phyloP scores from a whole-genome alignment of 2,329 filamentous ascomycete species.

The Pestalotiopsis sp. region DNA sequence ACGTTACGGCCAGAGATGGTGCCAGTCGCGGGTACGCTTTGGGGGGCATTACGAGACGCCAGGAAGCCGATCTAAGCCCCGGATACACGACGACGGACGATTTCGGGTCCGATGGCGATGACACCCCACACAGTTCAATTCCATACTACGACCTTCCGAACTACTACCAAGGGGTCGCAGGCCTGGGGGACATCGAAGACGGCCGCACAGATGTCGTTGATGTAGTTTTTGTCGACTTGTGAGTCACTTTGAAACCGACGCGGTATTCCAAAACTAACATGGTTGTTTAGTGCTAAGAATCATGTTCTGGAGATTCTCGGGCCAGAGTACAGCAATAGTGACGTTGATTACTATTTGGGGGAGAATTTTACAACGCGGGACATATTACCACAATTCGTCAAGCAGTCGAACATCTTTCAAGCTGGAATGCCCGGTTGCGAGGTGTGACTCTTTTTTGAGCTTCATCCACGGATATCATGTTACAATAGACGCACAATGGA shows the following conservation, averaged over 20 bases:
- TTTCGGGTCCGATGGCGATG: constrained; percentile 55
- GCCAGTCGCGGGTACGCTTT: constrained; percentile 20
- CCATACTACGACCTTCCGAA: constrained; percentile 44
- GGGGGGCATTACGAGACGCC: constrained; percentile 42
- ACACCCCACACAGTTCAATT: constrained; percentile 49
- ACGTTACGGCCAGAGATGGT: not conserved
- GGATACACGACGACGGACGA: constrained; percentile 56
- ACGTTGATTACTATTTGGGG: constrained; percentile 35
- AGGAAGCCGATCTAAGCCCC: constrained; percentile 39
- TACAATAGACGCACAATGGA: too few relatives aligned
- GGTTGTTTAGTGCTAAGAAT: constrained; percentile 29
- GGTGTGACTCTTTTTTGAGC: too few relatives aligned
- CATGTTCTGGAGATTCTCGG: constrained; percentile 32
- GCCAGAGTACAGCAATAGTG: constrained; percentile 26
- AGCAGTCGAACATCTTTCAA: constrained; percentile 29
- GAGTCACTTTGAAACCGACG: constrained; percentile 11
- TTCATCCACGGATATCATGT: too few relatives aligned
- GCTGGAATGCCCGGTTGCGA: too few relatives aligned
- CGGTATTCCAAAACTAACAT: not conserved
- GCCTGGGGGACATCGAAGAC: constrained; percentile 38
- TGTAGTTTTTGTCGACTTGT: constrained; percentile 51
- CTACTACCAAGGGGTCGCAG: constrained; percentile 47
- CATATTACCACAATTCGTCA: constrained; percentile 34
- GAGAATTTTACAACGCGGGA: constrained; percentile 36
- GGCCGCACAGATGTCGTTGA: constrained; percentile 47